Conservation (phyloP, 176 grass and related monocot genomes). For the Alopecurus myosuroides region DNA sequence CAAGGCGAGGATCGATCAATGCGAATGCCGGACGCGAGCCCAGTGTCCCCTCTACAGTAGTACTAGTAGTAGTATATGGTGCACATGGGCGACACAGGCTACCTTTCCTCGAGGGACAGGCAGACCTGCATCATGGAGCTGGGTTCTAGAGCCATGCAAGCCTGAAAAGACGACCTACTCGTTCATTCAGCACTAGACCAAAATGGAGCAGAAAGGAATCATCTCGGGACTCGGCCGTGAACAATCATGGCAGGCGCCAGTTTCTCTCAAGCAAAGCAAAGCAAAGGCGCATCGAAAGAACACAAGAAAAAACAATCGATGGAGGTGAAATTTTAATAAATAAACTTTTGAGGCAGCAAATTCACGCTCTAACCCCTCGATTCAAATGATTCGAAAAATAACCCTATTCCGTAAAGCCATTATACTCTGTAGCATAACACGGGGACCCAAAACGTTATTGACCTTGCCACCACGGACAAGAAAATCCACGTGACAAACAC, state of each 20-base stretch:
- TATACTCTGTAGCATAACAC: too few relatives aligned
- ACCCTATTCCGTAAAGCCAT: too few relatives aligned
- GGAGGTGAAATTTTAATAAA: too few relatives aligned
- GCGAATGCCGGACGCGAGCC: background rate
- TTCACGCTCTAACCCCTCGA: too few relatives aligned
- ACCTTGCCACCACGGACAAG: too few relatives aligned
- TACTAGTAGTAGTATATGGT: background rate
- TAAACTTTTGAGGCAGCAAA: too few relatives aligned
- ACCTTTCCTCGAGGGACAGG: background rate
- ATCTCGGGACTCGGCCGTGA: background rate
- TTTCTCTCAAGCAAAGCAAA: background rate
- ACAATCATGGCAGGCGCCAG: background rate
- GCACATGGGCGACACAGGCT: background rate
- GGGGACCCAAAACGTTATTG: too few relatives aligned
- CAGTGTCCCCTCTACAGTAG: background rate
- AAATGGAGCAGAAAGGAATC: background rate
- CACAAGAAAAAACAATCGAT: background rate
- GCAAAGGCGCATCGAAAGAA: constrained; percentile 13
- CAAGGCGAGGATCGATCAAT: background rate
- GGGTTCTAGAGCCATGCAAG: background rate
- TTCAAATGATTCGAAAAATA: too few relatives aligned
- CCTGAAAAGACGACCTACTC: background rate
- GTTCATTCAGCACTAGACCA: background rate
- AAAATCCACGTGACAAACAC: too few relatives aligned
- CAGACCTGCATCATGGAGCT: background rate